Base-by-base conservation (phyloP, 2,329 filamentous ascomycete genomes). In the Aspergillus fumigatus region DNA sequence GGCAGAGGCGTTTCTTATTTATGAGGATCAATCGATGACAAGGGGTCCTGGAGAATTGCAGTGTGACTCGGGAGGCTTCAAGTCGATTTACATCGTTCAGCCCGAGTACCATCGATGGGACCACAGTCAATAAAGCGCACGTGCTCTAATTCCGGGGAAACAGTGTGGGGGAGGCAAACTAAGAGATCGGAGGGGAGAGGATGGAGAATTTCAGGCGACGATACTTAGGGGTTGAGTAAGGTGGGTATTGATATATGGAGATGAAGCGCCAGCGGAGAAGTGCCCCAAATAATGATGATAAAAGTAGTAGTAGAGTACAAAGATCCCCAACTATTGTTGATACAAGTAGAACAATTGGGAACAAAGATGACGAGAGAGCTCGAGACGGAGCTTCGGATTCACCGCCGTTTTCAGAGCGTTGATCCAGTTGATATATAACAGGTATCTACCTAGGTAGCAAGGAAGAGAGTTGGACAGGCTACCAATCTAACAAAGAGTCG, bases 81-180 rank as follows among this genome's bases (percentile, higher is more conserved):
- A 4, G 6, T 47, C 17, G 45, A 32, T 47, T 55, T 45, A 55
- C 56, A 58, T 58, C 43, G 52, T 50, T 58, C 48, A 55, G 43
- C 7, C 17, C 17, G 11, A 27, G 49, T 17, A 47, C 14, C 43
- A 47, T 47, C 21, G 21, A 47, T n/a, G 43, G 4, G 11, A 47
- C 43, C 43, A 47, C 21, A 10, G 43, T 23, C 19, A 47, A 47
- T 6, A 21, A 21, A 17, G 43, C 25, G 43, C 43, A 47, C 43
- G 43, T 47, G 43, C 43, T 5, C 43, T 29, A 14, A 26, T 23
- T 26, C 43, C 14, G 43, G 43, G 43, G 43, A 26, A 47, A 11
- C n/a, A 14, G 11, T 47, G 43, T 47, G 43, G 43, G 43, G 43
- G 21, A 47, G 43, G 43, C 43, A 26, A 25, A 47, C 11, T 23